Evolutionary conservation across 495 filamentous ascomycete genomes (phyloP).

Genomic region (Penicillium maclennaniae): DNA sequence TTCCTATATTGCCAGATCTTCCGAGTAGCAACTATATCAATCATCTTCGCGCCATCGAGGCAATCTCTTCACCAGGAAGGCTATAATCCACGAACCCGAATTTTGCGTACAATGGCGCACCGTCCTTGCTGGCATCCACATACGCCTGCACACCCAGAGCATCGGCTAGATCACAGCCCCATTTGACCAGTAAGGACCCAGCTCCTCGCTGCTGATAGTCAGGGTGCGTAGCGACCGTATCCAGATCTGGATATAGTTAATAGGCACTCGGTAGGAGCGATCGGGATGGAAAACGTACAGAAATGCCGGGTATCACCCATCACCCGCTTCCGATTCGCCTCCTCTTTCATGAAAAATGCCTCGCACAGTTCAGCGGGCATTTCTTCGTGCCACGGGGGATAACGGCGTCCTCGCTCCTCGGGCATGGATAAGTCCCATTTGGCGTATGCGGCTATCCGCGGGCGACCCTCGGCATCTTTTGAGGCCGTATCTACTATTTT

Average conservation of each 20-base stretch:
- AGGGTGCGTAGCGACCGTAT: slow-evolving; percentile 48
- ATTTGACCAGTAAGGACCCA: slow-evolving; percentile 45
- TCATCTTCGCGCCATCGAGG: slow-evolving; percentile 12
- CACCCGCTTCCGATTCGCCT: slow-evolving; percentile 17
- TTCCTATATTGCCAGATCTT: not conserved
- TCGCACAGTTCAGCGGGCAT: slow-evolving; percentile 17
- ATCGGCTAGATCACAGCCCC: slow-evolving; percentile 47
- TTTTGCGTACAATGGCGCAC: slow-evolving; percentile 25
- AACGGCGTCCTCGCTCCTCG: slow-evolving; percentile 24
- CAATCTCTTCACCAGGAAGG: slow-evolving; percentile 10
- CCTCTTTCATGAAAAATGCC: slow-evolving; percentile 15
- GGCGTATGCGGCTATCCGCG: slow-evolving; percentile 24
- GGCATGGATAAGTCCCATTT: slow-evolving; percentile 26
- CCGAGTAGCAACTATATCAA: not conserved
- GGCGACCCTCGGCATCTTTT: slow-evolving; percentile 10
- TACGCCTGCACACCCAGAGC: slow-evolving; percentile 27
- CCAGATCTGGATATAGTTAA: slow-evolving; percentile 33
- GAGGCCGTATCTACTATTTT: slow-evolving; percentile 24
- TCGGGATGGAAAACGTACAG: slow-evolving; percentile 14
- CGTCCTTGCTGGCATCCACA: slow-evolving; percentile 31
- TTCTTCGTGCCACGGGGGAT: slow-evolving; percentile 24
- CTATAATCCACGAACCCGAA: slow-evolving; percentile 34
- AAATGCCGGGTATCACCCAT: slow-evolving; percentile 27
- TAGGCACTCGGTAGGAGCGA: not conserved
- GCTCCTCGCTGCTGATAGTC: slow-evolving; percentile 47